Evolutionary conservation across 2,329 filamentous ascomycete species (phyloP).

Genomic region (Ceratocystis eucalypticola): DNA sequence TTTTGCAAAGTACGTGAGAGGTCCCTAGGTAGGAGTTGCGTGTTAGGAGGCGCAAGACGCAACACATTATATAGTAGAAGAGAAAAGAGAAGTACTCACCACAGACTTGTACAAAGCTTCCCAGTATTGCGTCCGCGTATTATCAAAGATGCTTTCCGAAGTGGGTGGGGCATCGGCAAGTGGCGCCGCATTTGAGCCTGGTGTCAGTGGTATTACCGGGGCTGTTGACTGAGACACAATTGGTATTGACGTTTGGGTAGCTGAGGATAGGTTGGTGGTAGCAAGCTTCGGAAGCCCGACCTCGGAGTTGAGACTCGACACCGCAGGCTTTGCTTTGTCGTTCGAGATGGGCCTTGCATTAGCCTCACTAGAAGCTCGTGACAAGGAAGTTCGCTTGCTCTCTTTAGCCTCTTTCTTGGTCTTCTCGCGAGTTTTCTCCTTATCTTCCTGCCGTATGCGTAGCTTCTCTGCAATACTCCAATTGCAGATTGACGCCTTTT

Average conservation of each 20-base stretch:
- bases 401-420: conserved; percentile 10
- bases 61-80: background rate
- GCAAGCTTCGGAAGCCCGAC: background rate
- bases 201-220: background rate
- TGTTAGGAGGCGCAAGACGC: conserved; percentile 21
- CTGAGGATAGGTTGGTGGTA: background rate
- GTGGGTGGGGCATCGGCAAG: conserved; percentile 23
- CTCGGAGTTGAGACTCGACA: background rate
- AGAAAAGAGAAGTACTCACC: conserved; percentile 28
- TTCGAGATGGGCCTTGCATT: background rate
- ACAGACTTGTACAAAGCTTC: conserved; percentile 50
- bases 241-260: background rate
- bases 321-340: background rate
- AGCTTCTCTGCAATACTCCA: conserved; percentile 28
- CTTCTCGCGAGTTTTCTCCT: conserved; percentile 17
- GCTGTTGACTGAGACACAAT: background rate
- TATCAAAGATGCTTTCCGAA: conserved; percentile 42
- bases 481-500: conserved; percentile 33
- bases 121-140: conserved; percentile 44
- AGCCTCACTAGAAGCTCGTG: conserved; percentile 2
- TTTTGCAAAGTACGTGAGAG: conserved; percentile 72
- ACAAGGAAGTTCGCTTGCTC: conserved; percentile 8
- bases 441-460: conserved; percentile 23
- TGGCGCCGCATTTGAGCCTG: conserved; percentile 4
- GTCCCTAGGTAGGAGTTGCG: conserved; percentile 37